Evolutionary conservation across 2,329 filamentous ascomycete genomes (phyloP), one percentile per base, ranked within the genome.

Genomic region (Penicillium corylophilum): DNA sequence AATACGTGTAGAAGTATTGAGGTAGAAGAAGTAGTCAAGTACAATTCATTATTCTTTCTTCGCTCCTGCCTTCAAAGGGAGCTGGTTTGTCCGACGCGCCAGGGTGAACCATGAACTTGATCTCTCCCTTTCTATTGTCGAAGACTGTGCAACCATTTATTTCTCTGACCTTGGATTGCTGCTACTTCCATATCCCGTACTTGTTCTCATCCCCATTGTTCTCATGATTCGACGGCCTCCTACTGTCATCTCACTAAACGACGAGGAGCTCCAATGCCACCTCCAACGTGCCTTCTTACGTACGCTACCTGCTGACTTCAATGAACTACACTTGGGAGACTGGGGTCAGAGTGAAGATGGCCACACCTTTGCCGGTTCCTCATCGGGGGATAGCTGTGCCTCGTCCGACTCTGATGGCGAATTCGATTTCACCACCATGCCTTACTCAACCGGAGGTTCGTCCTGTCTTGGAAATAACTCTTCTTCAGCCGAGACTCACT

Each of bases 161-260:
- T 18, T 18, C 42, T 15, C 38, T 4, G 16, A 28, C 26, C 7
- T 9, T 28, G 26, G 9, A 28, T 10, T n/a, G 10, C 39, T 41
- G 23, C n/a, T n/a, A 53, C 26, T 28, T n/a, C n/a, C n/a, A n/a
- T n/a, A n/a, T n/a, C n/a, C n/a, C n/a, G n/a, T n/a, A n/a, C n/a
- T n/a, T n/a, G n/a, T n/a, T n/a, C n/a, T n/a, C n/a, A n/a, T n/a
- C n/a, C n/a, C n/a, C n/a, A n/a, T n/a, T n/a, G n/a, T n/a, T n/a
- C 26, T 16, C 46, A 72, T 74, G 71, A 64, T 73, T 29, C 65
- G 70, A 50, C 61, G 65, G 29, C 64, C 62, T 15, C 64, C 69
- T 31, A 71, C 69, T 7, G 55, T 64, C 28, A 67, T 74, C 42
- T 47, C 50, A 22, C 56, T 73, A 24, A 62, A 62, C 2, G 63